Evolutionary conservation across 345 rosid species (phyloP).

Genomic region (Jatropha curcas): DNA sequence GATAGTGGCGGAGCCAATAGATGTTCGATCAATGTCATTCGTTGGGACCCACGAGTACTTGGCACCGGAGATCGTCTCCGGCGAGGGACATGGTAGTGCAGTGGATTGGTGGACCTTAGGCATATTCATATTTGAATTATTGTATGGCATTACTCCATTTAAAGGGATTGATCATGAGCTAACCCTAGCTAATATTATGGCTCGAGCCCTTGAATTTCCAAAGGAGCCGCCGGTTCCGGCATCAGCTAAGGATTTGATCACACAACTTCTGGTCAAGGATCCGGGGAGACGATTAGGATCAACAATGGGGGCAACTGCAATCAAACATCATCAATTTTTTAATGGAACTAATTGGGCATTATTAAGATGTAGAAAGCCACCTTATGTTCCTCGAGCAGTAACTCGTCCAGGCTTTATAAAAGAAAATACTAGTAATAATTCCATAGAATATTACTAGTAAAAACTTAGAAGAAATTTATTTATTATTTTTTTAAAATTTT

Average conservation of each 20-base stretch:
- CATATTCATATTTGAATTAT: slow-evolving; percentile 54
- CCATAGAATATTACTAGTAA: slow-evolving; percentile 42
- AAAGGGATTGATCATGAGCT: slow-evolving; percentile 56
- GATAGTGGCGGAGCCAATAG: slow-evolving; percentile 62
- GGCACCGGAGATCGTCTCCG: slow-evolving; percentile 63
- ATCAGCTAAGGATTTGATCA: slow-evolving; percentile 50
- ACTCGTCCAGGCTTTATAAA: slow-evolving; percentile 11
- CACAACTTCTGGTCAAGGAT: slow-evolving; percentile 55
- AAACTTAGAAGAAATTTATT: not conserved
- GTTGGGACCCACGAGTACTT: slow-evolving; percentile 70
- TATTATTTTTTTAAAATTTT: not conserved
- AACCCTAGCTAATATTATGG: slow-evolving; percentile 60
- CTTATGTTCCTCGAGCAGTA: slow-evolving; percentile 37
- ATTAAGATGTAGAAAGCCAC: slow-evolving; percentile 54
- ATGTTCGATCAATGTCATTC: slow-evolving; percentile 62
- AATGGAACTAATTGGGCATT: slow-evolving; percentile 63
- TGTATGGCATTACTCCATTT: slow-evolving; percentile 58
- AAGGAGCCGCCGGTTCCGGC: slow-evolving; percentile 50
- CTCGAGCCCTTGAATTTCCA: slow-evolving; percentile 64
- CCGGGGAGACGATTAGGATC: slow-evolving; percentile 54
- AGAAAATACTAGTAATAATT: slow-evolving; percentile 23
- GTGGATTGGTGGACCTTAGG: slow-evolving; percentile 83
- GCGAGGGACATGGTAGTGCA: slow-evolving; percentile 66
- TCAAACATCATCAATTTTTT: slow-evolving; percentile 55
- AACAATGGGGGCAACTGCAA: slow-evolving; percentile 51